Evolutionary conservation across 345 rosid species (phyloP).

Genomic region (Acer yangbiense): DNA sequence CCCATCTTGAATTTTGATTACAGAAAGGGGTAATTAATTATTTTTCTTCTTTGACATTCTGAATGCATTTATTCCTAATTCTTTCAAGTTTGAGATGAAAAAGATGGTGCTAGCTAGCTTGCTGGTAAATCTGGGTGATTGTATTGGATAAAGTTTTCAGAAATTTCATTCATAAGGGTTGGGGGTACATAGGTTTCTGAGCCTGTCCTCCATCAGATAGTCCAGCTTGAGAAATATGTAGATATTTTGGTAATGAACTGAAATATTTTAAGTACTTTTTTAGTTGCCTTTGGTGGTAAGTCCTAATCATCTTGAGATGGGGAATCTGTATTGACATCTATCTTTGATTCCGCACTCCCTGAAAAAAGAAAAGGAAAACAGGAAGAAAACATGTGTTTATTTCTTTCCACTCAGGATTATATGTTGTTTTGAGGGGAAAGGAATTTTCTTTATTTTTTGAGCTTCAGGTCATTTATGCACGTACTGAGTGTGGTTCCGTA

Average conservation of each 20-base stretch:
- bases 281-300: not conserved
- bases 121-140: not conserved
- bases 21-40: not conserved
- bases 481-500: not conserved
- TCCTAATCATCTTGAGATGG: not conserved
- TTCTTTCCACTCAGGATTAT: not conserved
- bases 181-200: not conserved
- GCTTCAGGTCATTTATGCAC: not conserved
- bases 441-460: not conserved
- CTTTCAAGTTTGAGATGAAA: slow-evolving; percentile 5
- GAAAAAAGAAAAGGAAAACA: not conserved
- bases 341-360: not conserved
- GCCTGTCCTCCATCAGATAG: not conserved
- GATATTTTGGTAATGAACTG: not conserved
- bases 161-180: not conserved
- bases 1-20: not conserved
- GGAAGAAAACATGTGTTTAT: not conserved
- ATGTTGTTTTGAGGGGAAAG: not conserved
- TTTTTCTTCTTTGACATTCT: not conserved
- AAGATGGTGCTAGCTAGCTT: not conserved
- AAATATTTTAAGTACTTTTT: not conserved
- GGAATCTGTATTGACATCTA: not conserved
- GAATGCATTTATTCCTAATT: slow-evolving; percentile 1
- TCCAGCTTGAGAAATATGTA: not conserved
- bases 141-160: not conserved